Percentiles rank a stretch among this genome's conserved stretches.
Conservation (phyloP, 2,329 filamentous ascomycete genomes). For the Pyrenochaeta sp. region DNA sequence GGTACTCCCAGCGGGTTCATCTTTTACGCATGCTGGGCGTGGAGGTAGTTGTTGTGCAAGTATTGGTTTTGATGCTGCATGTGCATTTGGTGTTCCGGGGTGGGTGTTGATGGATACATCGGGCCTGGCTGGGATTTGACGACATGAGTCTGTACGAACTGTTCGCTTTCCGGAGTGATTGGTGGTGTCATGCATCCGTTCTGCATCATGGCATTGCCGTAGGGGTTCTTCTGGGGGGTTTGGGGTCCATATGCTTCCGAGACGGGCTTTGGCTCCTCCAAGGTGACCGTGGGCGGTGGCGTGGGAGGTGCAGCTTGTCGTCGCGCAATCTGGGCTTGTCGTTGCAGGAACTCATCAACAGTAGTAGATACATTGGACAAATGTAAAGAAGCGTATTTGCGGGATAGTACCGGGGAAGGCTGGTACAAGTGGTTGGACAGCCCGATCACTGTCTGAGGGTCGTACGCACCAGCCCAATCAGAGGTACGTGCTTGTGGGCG, state of each 20-base stretch:
- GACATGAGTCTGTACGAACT: conserved; percentile 39
- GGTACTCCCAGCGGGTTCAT: conserved; percentile 15
- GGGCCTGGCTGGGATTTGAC: conserved; percentile 37
- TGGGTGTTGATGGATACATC: conserved; percentile 49
- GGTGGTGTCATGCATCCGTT: conserved; percentile 85
- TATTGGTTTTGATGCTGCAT: conserved; percentile 43
- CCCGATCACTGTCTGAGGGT: conserved; percentile 70
- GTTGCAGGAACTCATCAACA: conserved; percentile 71
- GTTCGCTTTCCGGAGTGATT: conserved; percentile 75
- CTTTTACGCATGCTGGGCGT: conserved; percentile 45
- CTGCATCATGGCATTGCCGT: conserved; percentile 65
- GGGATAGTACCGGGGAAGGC: conserved; percentile 70
- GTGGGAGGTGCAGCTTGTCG: conserved; percentile 59
- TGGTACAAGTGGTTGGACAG: conserved; percentile 71
- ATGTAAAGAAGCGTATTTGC: conserved; percentile 73
- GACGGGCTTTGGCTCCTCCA: conserved; percentile 56
- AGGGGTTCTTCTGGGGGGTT: conserved; percentile 80
- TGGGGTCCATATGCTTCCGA: conserved; percentile 66
- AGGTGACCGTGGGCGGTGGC: conserved; percentile 64
- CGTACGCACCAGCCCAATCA: conserved; percentile 76
- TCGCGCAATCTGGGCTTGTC: conserved; percentile 60
- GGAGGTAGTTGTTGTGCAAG: conserved; percentile 45
- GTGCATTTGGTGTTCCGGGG: conserved; percentile 40
- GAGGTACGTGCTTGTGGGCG: conserved; percentile 77
- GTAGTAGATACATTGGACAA: conserved; percentile 70